phyloP scores from a whole-genome alignment of 768 basidiomycete species.

The Trametes villosa region DNA sequence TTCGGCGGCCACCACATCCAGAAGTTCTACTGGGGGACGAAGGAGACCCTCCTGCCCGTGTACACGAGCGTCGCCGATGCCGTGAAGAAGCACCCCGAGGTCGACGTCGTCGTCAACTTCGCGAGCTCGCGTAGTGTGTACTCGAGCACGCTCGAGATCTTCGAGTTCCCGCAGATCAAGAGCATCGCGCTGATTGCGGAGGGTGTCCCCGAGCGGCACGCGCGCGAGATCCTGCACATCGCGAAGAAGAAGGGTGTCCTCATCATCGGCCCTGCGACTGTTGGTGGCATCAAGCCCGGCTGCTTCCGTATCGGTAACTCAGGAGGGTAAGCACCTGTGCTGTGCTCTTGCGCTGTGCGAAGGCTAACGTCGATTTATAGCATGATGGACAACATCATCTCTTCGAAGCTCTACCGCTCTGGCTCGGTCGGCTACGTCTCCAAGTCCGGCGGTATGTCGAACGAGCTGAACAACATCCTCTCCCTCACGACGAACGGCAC shows the following conservation, averaged over 20 bases:
- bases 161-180: slow-evolving; percentile 70
- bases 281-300: slow-evolving; percentile 99
- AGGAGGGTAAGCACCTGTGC: slow-evolving; percentile 67
- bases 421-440: slow-evolving; percentile 99
- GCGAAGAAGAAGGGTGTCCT: slow-evolving; percentile 85
- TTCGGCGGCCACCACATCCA: slow-evolving; percentile 99
- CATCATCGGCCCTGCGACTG: slow-evolving; percentile 96
- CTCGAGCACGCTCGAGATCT: slow-evolving; percentile 90
- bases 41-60: slow-evolving; percentile 97
- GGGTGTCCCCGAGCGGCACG: slow-evolving; percentile 98
- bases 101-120: slow-evolving; percentile 98
- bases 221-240: slow-evolving; percentile 91
- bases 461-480: slow-evolving; percentile 99
- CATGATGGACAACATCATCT: slow-evolving; percentile 99
- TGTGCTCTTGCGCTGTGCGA: not conserved
- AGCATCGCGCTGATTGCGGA: slow-evolving; percentile 94
- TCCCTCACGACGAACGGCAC: slow-evolving; percentile 96
- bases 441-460: slow-evolving; percentile 99
- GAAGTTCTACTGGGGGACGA: slow-evolving; percentile 99
- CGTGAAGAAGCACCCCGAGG: slow-evolving; percentile 92
- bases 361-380: slow-evolving; percentile 39
- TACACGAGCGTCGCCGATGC: slow-evolving; percentile 94
- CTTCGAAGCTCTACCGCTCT: slow-evolving; percentile 97
- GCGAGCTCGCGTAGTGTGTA: slow-evolving; percentile 93
- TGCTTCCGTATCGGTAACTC: slow-evolving; percentile 99